phyloP scores from a whole-genome alignment of 306 rosid genomes.

The Fagus sylvatica region DNA sequence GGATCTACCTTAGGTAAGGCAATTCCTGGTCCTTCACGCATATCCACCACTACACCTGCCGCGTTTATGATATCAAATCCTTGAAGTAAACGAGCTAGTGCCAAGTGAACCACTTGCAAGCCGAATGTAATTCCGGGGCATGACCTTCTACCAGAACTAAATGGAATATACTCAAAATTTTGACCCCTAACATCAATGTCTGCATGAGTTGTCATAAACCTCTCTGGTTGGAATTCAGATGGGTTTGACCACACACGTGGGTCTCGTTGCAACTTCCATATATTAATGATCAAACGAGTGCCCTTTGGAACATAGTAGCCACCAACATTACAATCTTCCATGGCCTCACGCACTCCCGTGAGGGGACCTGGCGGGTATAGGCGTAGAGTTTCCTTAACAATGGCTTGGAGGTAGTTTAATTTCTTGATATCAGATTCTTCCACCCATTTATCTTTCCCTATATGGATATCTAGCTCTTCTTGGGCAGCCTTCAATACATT shows the following conservation, averaged over 20 bases:
- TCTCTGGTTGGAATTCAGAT: neutral
- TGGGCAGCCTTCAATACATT: too few relatives aligned
- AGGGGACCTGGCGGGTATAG: neutral
- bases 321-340: neutral
- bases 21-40: neutral
- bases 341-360: neutral
- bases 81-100: too few relatives aligned
- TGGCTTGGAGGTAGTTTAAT: neutral
- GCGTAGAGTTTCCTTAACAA: neutral
- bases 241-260: neutral
- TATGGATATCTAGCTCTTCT: too few relatives aligned
- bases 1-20: neutral
- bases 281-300: too few relatives aligned
- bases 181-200: neutral
- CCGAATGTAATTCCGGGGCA: neutral
- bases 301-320: too few relatives aligned
- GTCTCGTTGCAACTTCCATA: too few relatives aligned
- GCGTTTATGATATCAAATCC: too few relatives aligned
- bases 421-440: neutral
- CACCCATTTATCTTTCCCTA: neutral
- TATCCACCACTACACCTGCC: too few relatives aligned
- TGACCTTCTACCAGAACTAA: neutral
- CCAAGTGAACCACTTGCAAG: neutral
- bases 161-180: neutral
- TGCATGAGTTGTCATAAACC: neutral